Evolutionary conservation across 371 early-diverging fungal genomes (phyloP), one percentile per base, ranked within the genome.

Genomic region (Chytridium lagenaria): DNA sequence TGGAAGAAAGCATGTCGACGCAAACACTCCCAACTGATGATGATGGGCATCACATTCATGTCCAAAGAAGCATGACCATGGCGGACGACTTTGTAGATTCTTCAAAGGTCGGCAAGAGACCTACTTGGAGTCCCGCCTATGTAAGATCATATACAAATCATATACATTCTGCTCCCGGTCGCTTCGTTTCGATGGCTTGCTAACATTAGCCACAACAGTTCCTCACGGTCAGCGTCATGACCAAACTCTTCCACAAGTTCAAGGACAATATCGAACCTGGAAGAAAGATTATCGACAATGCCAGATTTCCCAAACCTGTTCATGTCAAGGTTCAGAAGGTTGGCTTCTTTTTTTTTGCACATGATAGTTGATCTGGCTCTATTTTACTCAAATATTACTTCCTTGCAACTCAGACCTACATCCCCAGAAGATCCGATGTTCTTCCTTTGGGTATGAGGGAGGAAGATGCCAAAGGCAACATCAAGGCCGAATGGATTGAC

Each of bases 401-500:
- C 44, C 44, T 12, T 19, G 19, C 44, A 44, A 44, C n/a, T n/a
- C n/a, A 55, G 55, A 26, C 30, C 59, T 40, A 59, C 66, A 72
- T 72, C 59, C 72, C 72, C 16, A 50, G 59, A 1, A 50, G 72
- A 7, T 26, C 1, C 26, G 72, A 72, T 37, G 10, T 50, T n/a
- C 1, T n/a, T 1, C 55, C 44, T 16, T 26, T 23, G 1, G 59
- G 70, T 67, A 78, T 78, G 78, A 12, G 23, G 23, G 38, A 26
- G 2, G 38, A 31, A 19, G 70, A 72, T 28, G 73, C 70, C 7
- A 33, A 26, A 19, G 78, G 78, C 1, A 50, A 28, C 39, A 26
- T 78, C 50, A 78, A 75, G 66, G 78, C 69, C 59, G 78, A 78
- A 40, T 78, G 75, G 75, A 55, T 78, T 37, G 78, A 78, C 63